Evolutionary conservation across 768 basidiomycete species (phyloP).

Genomic region (Phylloporus rhodoxanthus): DNA sequence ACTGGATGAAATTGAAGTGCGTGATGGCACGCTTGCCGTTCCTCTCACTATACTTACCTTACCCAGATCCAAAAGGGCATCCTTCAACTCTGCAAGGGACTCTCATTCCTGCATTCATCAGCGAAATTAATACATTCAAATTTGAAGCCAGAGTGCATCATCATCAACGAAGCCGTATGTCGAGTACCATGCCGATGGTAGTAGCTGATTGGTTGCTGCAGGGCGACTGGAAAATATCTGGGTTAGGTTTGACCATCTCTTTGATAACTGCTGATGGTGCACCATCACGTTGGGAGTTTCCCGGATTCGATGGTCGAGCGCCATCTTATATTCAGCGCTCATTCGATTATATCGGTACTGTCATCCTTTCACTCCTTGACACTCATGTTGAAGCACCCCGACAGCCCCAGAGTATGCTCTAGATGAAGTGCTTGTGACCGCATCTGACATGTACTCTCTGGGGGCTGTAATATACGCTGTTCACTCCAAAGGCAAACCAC

Average conservation of each 20-base stretch:
- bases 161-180: slow-evolving; percentile 83
- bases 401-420: slow-evolving; percentile 91
- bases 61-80: slow-evolving; percentile 91
- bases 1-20: slow-evolving; percentile 92
- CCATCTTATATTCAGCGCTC: slow-evolving; percentile 83
- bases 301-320: slow-evolving; percentile 75
- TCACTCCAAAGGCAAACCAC: slow-evolving; percentile 81
- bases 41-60: slow-evolving; percentile 5
- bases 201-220: slow-evolving; percentile 27
- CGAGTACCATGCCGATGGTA: not conserved
- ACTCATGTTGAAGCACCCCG: slow-evolving; percentile 4
- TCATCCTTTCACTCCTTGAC: not conserved
- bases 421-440: slow-evolving; percentile 79
- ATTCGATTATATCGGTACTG: slow-evolving; percentile 86
- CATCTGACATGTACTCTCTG: slow-evolving; percentile 90
- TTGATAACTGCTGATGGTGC: slow-evolving; percentile 62
- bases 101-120: slow-evolving; percentile 86
- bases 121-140: slow-evolving; percentile 92
- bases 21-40: slow-evolving; percentile 15
- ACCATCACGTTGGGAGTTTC: slow-evolving; percentile 84
- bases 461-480: slow-evolving; percentile 90
- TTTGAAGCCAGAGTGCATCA: slow-evolving; percentile 76
- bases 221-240: slow-evolving; percentile 98
- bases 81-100: slow-evolving; percentile 84
- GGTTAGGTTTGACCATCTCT: slow-evolving; percentile 81